phyloP scores from a whole-genome alignment of 192 early-diverging fungal species.

The Coemansia sp. region DNA sequence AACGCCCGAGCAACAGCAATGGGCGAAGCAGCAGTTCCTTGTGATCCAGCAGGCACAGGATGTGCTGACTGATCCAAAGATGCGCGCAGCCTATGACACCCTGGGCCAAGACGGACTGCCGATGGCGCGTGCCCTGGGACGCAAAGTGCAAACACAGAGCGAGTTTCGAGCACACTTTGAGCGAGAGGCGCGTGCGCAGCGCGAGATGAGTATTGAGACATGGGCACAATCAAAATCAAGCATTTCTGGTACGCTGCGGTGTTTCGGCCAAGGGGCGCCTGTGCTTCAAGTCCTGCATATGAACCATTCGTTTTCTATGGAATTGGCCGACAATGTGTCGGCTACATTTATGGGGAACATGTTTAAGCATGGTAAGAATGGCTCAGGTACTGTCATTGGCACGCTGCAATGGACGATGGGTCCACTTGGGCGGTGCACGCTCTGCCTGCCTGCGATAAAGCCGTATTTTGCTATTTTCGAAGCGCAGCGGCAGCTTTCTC shows the following conservation, averaged over 20 bases:
- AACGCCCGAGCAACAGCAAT: constrained; percentile 54
- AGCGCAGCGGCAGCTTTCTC: constrained; percentile 30
- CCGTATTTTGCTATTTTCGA: constrained; percentile 62
- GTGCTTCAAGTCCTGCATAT: constrained; percentile 8
- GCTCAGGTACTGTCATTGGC: constrained; percentile 72
- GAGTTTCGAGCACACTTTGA: constrained; percentile 70
- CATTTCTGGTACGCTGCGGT: constrained; percentile 35
- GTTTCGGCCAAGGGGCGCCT: constrained; percentile 13
- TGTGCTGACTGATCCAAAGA: constrained; percentile 74
- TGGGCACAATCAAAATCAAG: constrained; percentile 58
- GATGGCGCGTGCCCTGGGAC: constrained; percentile 59
- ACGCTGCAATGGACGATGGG: constrained; percentile 71
- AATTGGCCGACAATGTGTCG: constrained; percentile 52
- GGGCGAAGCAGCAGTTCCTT: constrained; percentile 73
- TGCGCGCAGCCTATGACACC: constrained; percentile 84
- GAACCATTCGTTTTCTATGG: constrained; percentile 62
- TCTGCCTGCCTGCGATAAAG: constrained; percentile 56
- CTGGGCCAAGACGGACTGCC: constrained; percentile 87
- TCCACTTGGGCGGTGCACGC: too few relatives aligned
- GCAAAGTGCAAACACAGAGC: constrained; percentile 62
- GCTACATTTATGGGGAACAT: constrained; percentile 58
- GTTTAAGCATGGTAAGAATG: constrained; percentile 58
- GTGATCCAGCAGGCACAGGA: constrained; percentile 77
- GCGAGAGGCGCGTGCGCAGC: constrained; percentile 55
- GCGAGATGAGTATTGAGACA: constrained; percentile 62